Conservation (phyloP, 352 stramenopile species). For the Pythium dissimile region DNA sequence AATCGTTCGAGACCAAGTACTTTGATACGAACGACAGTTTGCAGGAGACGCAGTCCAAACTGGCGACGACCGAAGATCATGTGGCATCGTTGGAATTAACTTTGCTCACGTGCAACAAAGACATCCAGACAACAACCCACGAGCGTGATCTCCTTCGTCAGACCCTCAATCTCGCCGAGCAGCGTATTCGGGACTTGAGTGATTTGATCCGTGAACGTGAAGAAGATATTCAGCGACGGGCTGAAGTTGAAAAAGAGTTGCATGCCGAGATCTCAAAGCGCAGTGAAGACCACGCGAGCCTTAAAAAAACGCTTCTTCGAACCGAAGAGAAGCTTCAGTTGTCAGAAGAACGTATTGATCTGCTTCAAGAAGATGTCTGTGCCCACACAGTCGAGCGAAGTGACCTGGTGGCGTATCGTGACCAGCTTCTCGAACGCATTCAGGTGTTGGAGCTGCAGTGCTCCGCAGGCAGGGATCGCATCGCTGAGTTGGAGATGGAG, state of each 20-base stretch:
- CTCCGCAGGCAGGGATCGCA: neutral
- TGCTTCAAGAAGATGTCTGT: slow-evolving; percentile 14
- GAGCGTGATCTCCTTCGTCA: neutral
- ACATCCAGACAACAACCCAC: slow-evolving; percentile 11
- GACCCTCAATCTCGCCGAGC: neutral
- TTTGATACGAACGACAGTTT: slow-evolving; percentile 42
- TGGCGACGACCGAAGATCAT: slow-evolving; percentile 9
- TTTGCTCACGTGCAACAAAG: neutral
- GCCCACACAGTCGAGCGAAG: neutral
- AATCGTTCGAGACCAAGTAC: slow-evolving; percentile 67
- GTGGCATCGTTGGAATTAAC: slow-evolving; percentile 5
- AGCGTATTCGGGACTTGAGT: neutral
- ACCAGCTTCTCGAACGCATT: neutral
- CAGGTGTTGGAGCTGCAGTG: neutral
- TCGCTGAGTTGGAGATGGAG: neutral
- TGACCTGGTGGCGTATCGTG: neutral
- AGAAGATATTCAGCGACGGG: neutral
- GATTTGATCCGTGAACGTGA: neutral
- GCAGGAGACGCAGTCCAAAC: slow-evolving; percentile 19
- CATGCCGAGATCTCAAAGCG: neutral
- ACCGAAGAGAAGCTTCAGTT: slow-evolving; percentile 5
- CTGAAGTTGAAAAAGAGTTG: neutral
- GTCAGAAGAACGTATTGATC: slow-evolving; percentile 2
- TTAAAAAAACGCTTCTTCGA: slow-evolving; percentile 2
- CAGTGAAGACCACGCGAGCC: neutral